These are phyloP conservation scores for Tetrahymena borealis DNA, from an alignment of 73 alveolate genomes.

Conservation along the genomic window DNA sequence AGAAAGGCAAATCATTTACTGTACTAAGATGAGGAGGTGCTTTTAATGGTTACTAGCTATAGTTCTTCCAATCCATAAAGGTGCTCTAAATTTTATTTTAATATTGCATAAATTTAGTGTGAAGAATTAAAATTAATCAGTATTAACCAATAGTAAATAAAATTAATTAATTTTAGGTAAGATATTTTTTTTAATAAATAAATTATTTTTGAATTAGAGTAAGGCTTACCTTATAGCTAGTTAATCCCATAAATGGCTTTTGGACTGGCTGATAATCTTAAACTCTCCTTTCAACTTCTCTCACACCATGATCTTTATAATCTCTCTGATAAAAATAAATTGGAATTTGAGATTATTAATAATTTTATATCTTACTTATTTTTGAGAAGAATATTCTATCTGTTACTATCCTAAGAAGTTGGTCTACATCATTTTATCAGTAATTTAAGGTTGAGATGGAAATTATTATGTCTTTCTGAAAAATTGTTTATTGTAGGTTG, in stretches of 20 bases:
- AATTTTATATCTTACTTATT: neutral
- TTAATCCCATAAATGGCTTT: neutral
- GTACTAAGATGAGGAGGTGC: neutral
- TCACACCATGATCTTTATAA: neutral
- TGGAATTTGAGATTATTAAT: neutral
- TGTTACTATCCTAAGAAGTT: neutral
- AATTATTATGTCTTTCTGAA: neutral
- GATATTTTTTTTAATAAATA: neutral
- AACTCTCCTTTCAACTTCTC: neutral
- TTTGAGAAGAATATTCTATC: neutral
- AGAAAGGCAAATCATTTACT: neutral
- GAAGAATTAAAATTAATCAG: too few relatives aligned
- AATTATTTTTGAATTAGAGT: neutral
- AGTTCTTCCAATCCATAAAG: neutral
- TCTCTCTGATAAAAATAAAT: neutral
- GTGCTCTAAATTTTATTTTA: too few relatives aligned
- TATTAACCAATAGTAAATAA: too few relatives aligned
- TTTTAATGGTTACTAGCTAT: neutral
- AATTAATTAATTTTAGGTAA: too few relatives aligned
- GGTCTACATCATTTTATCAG: neutral
- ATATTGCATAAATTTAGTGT: too few relatives aligned
- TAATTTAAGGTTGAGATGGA: neutral
- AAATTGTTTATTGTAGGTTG: neutral
- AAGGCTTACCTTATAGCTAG: neutral
- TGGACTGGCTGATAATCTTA: neutral